These are phyloP conservation scores for Lactifluus pinguis DNA, from an alignment of 768 basidiomycete species.

Conservation along the genomic window DNA sequence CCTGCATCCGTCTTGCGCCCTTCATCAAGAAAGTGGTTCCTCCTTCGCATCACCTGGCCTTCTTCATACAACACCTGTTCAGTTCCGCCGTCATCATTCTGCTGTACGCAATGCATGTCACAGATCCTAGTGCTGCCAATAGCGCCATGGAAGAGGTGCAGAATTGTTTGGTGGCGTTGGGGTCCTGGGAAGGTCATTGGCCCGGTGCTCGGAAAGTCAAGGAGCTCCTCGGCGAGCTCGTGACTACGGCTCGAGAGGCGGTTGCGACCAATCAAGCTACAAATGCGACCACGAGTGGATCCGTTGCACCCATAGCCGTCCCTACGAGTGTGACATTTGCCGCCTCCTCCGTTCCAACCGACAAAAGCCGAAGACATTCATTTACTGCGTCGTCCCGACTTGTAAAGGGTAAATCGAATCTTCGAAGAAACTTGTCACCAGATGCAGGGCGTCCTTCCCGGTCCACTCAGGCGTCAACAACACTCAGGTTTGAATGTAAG, in stretches of 20 bases:
- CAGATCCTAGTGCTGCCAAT: constrained; percentile 53
- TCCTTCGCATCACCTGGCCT: constrained; percentile 77
- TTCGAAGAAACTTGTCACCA: constrained; percentile 27
- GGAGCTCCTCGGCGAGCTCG: constrained; percentile 63
- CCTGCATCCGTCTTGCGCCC: constrained; percentile 76
- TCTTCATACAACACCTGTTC: constrained; percentile 85
- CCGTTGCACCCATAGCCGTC: constrained; percentile 4
- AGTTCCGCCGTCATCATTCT: constrained; percentile 82
- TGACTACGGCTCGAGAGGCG: constrained; percentile 60
- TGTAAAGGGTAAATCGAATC: constrained; percentile 22
- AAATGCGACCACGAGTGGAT: constrained; percentile 18
- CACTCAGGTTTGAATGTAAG: constrained; percentile 29
- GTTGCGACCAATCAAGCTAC: constrained; percentile 31
- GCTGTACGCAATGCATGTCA: constrained; percentile 77
- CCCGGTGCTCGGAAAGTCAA: constrained; percentile 84
- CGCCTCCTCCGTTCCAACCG: constrained; percentile 2
- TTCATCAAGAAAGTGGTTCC: constrained; percentile 80
- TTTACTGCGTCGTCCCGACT: constrained; percentile 14
- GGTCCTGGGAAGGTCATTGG: constrained; percentile 81
- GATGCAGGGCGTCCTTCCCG: constrained; percentile 26
- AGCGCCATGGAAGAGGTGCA: constrained; percentile 79
- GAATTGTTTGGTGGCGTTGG: constrained; percentile 59
- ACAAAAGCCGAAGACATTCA: constrained; percentile 19
- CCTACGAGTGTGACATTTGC: constrained; percentile 1
- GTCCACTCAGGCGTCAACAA: constrained; percentile 20